Conservation (phyloP, 1,139 yeast genomes). For the Zygoascus meyerae region DNA sequence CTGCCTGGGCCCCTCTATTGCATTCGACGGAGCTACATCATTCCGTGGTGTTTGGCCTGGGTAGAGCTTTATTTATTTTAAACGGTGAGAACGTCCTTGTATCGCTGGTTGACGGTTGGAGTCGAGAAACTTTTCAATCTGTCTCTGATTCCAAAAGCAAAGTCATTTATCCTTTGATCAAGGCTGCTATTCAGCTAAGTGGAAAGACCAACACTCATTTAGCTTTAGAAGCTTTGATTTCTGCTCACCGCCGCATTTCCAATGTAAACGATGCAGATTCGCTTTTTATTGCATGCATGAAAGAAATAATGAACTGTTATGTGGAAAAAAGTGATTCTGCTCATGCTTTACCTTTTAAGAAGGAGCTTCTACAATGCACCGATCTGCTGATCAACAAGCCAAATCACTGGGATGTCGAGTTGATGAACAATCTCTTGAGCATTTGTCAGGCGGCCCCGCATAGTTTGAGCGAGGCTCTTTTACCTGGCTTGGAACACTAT, state of each 20-base stretch:
- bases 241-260: not conserved
- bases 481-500: conserved; percentile 1
- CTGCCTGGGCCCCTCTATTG: conserved; percentile 21
- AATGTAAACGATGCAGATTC: not conserved
- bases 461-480: not conserved
- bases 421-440: conserved; percentile 2
- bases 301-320: not conserved
- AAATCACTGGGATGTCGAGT: not conserved
- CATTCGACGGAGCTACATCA: conserved; percentile 14
- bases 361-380: not conserved
- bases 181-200: conserved; percentile 3
- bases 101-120: conserved; percentile 12
- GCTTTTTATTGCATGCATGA: conserved; percentile 1
- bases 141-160: not conserved
- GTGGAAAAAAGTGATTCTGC: not conserved
- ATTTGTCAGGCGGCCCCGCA: conserved; percentile 2
- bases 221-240: not conserved
- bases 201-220: not conserved
- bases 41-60: conserved; percentile 16
- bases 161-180: conserved; percentile 12
- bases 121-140: conserved; percentile 10
- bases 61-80: conserved; percentile 19
- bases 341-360: conserved; percentile 1
- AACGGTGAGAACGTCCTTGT: conserved; percentile 15
- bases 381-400: not conserved